Percentiles rank a stretch among this genome's conserved stretches.
These are phyloP conservation scores for Linum usitatissimum DNA, from an alignment of 345 rosid genomes.

Conservation along the genomic window DNA sequence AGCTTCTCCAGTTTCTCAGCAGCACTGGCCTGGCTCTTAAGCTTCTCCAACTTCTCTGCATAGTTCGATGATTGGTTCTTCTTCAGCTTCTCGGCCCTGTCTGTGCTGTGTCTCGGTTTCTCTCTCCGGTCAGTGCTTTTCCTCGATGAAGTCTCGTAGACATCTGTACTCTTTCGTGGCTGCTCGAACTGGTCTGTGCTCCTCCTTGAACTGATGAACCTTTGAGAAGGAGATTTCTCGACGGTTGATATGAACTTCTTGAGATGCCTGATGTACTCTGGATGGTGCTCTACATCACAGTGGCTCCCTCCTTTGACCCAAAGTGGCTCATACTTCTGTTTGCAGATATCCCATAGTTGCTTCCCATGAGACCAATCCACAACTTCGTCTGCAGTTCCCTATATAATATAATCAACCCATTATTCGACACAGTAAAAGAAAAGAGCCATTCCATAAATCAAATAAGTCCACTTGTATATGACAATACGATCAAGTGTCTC, in stretches of 20 bases:
- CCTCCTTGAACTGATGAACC: slow-evolving; percentile 5
- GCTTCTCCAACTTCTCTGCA: slow-evolving; percentile 19
- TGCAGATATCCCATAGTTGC: slow-evolving; percentile 9
- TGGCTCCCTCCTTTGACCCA: slow-evolving; percentile 9
- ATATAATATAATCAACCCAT: neutral
- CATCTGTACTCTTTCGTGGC: slow-evolving; percentile 51
- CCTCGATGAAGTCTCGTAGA: slow-evolving; percentile 53
- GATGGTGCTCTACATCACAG: slow-evolving; percentile 9
- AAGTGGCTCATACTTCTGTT: slow-evolving; percentile 9
- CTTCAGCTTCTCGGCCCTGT: neutral
- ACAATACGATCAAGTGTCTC: neutral
- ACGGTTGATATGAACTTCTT: slow-evolving; percentile 9
- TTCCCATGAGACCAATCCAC: slow-evolving; percentile 8
- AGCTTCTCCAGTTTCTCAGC: slow-evolving; percentile 20
- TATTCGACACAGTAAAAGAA: no score
- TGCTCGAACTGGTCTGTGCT: slow-evolving; percentile 10
- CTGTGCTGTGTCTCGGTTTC: slow-evolving; percentile 11
- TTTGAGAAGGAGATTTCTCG: slow-evolving; percentile 11
- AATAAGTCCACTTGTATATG: neutral
- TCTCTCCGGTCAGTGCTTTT: slow-evolving; percentile 45
- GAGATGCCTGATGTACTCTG: slow-evolving; percentile 9
- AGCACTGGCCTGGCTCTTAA: slow-evolving; percentile 15
- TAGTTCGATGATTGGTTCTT: slow-evolving; percentile 35
- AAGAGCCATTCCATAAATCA: no score
- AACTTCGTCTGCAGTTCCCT: slow-evolving; percentile 10